These are phyloP conservation scores for Colletotrichum sp. DNA, from an alignment of 2,329 filamentous ascomycete species.

Conservation along the genomic window DNA sequence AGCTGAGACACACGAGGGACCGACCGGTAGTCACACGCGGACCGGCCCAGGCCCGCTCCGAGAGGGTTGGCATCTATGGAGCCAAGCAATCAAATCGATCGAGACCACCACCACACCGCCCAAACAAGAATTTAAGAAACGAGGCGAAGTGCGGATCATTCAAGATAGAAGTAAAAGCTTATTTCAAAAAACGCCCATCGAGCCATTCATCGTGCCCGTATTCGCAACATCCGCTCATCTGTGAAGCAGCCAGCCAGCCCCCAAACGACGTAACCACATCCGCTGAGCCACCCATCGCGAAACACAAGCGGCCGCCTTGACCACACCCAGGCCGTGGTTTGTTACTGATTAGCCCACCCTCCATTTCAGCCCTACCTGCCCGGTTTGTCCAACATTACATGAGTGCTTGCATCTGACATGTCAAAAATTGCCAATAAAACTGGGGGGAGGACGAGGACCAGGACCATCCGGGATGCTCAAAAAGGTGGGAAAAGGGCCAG, in stretches of 20 bases:
- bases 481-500: background rate
- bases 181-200: background rate
- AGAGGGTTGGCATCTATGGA: background rate
- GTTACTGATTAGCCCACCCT: background rate
- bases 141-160: background rate
- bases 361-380: background rate
- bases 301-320: slow-evolving; percentile 5
- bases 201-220: background rate
- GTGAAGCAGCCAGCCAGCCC: background rate
- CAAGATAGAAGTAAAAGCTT: background rate
- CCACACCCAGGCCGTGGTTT: background rate
- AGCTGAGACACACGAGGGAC: background rate
- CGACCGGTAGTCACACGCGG: background rate
- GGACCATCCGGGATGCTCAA: background rate
- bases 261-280: background rate
- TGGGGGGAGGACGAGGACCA: background rate
- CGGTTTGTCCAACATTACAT: background rate
- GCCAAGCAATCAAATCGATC: background rate
- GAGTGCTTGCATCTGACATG: background rate
- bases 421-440: background rate
- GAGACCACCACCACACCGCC: background rate
- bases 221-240: background rate
- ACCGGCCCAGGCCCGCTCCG: background rate
- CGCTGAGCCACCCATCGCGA: background rate
- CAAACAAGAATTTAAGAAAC: background rate